Evolutionary conservation across 2,329 filamentous ascomycete genomes (phyloP).

Genomic region (Aureobasidium vineae): DNA sequence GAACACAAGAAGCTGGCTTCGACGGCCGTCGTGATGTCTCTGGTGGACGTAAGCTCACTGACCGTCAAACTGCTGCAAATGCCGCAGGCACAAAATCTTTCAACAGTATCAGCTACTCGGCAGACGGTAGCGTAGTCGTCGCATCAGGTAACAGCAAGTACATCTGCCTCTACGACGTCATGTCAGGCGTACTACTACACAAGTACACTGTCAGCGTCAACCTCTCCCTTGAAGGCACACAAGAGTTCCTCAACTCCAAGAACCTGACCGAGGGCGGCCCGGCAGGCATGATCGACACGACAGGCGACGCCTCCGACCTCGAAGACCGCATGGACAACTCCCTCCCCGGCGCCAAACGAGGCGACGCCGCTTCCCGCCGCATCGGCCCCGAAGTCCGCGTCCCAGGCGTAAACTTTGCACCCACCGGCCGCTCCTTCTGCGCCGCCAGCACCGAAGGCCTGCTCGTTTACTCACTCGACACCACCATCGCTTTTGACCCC

Average conservation of each 20-base stretch:
- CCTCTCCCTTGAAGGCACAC: conserved; percentile 90
- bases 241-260: conserved; percentile 94
- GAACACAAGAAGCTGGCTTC: conserved; percentile 77
- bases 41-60: conserved; percentile 82
- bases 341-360: conserved; percentile 82
- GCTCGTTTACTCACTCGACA: conserved; percentile 88
- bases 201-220: conserved; percentile 97
- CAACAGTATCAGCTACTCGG: conserved; percentile 82
- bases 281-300: conserved; percentile 76
- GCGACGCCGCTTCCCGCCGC: conserved; percentile 77
- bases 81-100: conserved; percentile 88
- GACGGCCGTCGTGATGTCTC: conserved; percentile 92
- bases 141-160: conserved; percentile 97
- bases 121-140: conserved; percentile 85
- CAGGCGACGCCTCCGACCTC: conserved; percentile 82
- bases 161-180: conserved; percentile 95
- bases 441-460: conserved; percentile 93
- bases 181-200: conserved; percentile 84
- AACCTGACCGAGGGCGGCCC: conserved; percentile 89
- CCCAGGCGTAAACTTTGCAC: conserved; percentile 79
- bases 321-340: conserved; percentile 78
- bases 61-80: conserved; percentile 88
- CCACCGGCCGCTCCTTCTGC: conserved; percentile 86
- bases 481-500: conserved; percentile 81
- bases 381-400: conserved; percentile 81